Evolutionary conservation across 176 grass and related monocot genomes (phyloP), one percentile per base, ranked within the genome.

Genomic region (Musa troglodytarum): DNA sequence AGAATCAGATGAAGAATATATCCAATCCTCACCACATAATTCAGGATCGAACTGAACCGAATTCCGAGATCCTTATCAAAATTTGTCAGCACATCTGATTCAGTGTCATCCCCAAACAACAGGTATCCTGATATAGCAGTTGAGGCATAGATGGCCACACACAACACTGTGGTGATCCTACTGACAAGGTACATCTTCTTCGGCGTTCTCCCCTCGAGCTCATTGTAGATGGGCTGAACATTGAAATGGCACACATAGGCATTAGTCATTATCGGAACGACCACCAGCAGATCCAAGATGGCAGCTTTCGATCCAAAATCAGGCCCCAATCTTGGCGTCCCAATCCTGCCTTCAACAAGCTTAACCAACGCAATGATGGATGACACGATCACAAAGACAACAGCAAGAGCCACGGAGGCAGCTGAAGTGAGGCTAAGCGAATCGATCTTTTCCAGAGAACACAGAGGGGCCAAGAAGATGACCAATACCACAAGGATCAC

Each of bases 231-330:
- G 0, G 94, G 94, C 81, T 93, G 94, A 5, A 97, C 85, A 11
- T 93, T 97, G 75, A 97, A 97, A 74, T 97, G 94, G 7, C 94
- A 97, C 24, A 97, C 73, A 70, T 51, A 97, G 54, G 94, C 94
- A 15, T 97, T 97, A 0, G 94, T 97, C 94, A 97, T 97, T 67
- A 97, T 97, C 11, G 94, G 94, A 70, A 97, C 88, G 20, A 97
- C 94, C 4, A 93, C 94, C 1, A 97, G 80, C 76, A 97, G 66
- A 54, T 97, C 90, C 22, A 97, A 85, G 54, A 97, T 70, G 14
- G 90, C 90, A 11, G 71, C 88, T 10, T 77, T 81, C 0, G 90
- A 93, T 23, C 90, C 85, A 2, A 97, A 97, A 78, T 97, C 94
- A 5, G 94, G 94, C 10, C 90, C 94, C 88, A 97, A 87, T 53